These are phyloP conservation scores for Botrytis deweyae DNA, from an alignment of 2,329 filamentous ascomycete species.

Conservation along the genomic window DNA sequence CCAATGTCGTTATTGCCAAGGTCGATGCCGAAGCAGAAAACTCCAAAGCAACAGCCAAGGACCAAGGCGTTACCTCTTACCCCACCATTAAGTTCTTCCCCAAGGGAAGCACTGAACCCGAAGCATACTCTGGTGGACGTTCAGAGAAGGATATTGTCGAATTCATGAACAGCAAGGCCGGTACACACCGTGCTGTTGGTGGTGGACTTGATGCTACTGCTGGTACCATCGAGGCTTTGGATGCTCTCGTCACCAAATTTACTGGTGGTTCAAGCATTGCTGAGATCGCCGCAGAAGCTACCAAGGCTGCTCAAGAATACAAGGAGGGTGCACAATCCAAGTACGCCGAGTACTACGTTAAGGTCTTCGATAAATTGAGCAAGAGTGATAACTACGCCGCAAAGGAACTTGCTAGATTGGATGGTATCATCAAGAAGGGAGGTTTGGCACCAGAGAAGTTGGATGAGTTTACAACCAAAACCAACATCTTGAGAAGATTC, in stretches of 20 bases:
- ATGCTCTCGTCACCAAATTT: constrained; percentile 73
- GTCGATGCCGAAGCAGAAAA: constrained; percentile 89
- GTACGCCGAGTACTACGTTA: constrained; percentile 92
- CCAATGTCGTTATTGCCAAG: constrained; percentile 84
- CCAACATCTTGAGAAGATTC: constrained; percentile 85
- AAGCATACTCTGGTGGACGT: constrained; percentile 73
- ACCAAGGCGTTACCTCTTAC: constrained; percentile 80
- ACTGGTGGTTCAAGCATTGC: constrained; percentile 57
- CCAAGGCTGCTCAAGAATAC: constrained; percentile 66
- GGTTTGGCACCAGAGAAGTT: constrained; percentile 81
- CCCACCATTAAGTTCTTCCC: constrained; percentile 99
- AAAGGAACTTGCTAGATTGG: constrained; percentile 82
- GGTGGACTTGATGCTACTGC: constrained; percentile 76
- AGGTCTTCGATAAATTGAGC: constrained; percentile 81
- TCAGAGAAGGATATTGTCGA: constrained; percentile 71
- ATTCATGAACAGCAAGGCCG: constrained; percentile 86
- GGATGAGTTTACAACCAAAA: constrained; percentile 82
- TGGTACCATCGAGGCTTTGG: constrained; percentile 78
- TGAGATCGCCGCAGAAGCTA: constrained; percentile 67
- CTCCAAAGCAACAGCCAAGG: constrained; percentile 73
- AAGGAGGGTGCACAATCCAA: constrained; percentile 64
- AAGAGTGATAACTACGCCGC: constrained; percentile 74
- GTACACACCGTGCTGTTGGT: constrained; percentile 79
- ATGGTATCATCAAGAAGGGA: constrained; percentile 81
- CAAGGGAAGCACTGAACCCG: constrained; percentile 71